Base-by-base conservation (phyloP, 331 rosid genomes). In the Pyracantha coccinea region DNA sequence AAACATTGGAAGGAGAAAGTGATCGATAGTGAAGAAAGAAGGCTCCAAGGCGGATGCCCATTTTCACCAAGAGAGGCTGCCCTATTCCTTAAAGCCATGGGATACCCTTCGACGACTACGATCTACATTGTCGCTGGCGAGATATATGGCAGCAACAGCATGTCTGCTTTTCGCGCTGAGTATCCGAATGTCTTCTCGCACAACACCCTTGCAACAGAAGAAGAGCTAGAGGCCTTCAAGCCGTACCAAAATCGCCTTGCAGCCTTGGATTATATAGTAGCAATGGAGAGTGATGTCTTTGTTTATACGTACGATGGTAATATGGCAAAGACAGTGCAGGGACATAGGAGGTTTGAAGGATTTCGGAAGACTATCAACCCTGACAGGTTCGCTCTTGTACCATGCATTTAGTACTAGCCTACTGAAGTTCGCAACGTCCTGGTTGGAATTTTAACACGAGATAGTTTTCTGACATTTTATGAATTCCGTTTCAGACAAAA, bases 291-390 rank as follows among this genome's bases (percentile, higher is more conserved):
- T 54, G 97, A 95, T 76, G 99, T 88, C 16, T 95, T 95, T 83
- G 97, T 88, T 38, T 95, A 95, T 69, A 92, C 99, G 10, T 95
- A 95, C 16, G 98, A 95, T 68, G 99, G 99, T 71, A 95, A 95
- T 80, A 95, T 95, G 99, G 99, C 99, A 10, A 95, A 92, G 85
- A 92, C 98, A 15, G 98, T 95, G 71, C 99, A 95, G 69, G 99
- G 99, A n/a, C 99, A 95, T 71, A 78, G 99, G 81, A 88, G 86
- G 80, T 92, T 90, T 78, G 96, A 90, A 78, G 99, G 99, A 53
- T 95, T 92, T 76, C 80, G 87, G 33, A 95, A 95, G 84, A 90
- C 97, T 35, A 89, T 95, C 69, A 95, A 85, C 70, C 99, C 99
- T 7, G 97, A 92, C 87, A 92, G 97, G 97, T 95, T 66, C 19